Conservation (phyloP, 208 protist genomes). For the Leishmania lainsoni region DNA sequence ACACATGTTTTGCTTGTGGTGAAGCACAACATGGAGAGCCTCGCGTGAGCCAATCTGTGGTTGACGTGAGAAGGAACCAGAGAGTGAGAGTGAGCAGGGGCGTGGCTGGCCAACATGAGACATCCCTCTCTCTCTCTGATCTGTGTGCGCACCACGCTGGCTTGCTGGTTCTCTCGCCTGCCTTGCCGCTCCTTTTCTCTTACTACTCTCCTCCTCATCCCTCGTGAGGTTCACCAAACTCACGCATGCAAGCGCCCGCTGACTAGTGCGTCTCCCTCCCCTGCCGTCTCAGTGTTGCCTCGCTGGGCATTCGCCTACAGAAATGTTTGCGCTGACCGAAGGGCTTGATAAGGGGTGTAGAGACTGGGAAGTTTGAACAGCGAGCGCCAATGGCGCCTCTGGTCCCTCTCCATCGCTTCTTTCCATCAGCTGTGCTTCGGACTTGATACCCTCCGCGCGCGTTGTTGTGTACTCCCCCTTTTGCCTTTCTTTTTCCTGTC, state of each 20-base stretch:
- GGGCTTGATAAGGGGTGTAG: background rate
- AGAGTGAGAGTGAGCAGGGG: background rate
- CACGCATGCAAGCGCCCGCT: background rate
- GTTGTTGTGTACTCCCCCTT: background rate
- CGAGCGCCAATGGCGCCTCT: background rate
- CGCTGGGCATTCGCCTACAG: background rate
- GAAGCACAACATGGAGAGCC: constrained; percentile 84
- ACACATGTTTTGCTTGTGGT: constrained; percentile 82
- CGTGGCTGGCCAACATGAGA: background rate
- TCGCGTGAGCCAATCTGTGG: constrained; percentile 38
- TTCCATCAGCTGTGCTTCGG: background rate
- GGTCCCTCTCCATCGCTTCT: background rate
- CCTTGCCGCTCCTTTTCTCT: background rate
- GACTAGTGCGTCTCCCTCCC: no score
- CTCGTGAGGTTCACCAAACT: background rate
- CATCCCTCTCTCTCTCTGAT: background rate
- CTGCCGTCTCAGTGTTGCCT: background rate
- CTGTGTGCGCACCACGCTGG: background rate
- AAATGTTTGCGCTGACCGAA: background rate
- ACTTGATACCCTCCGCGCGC: background rate
- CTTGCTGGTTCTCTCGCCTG: background rate
- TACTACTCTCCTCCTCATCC: background rate
- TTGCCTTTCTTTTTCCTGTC: background rate
- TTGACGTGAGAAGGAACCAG: background rate
- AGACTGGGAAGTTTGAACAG: background rate